phyloP scores from a whole-genome alignment of 768 basidiomycete genomes.

The Boletus coccyginus region DNA sequence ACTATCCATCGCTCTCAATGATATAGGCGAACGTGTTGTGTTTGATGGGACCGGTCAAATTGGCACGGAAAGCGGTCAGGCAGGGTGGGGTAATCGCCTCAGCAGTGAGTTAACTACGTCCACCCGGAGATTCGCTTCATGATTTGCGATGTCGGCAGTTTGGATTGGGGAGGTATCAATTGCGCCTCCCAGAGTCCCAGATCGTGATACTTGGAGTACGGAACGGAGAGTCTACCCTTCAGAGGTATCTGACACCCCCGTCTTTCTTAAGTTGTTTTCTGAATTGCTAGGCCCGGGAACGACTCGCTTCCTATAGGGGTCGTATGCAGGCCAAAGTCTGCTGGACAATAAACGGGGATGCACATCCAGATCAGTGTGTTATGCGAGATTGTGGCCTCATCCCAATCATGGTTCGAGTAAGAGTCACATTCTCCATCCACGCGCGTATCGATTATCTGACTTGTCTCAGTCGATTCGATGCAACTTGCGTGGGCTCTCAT shows the following conservation, averaged over 20 bases:
- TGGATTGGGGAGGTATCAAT: slow-evolving; percentile 87
- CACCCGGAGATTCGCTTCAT: slow-evolving; percentile 6
- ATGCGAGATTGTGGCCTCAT: slow-evolving; percentile 86
- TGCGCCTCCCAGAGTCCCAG: slow-evolving; percentile 81
- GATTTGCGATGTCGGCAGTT: slow-evolving; percentile 49
- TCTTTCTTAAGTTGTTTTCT: neutral
- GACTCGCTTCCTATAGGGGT: slow-evolving; percentile 88
- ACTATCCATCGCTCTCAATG: slow-evolving; percentile 71
- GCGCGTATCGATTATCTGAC: neutral
- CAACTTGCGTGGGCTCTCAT: slow-evolving; percentile 82
- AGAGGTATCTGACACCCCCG: slow-evolving; percentile 54
- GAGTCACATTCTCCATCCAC: slow-evolving; percentile 29
- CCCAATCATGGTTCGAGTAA: slow-evolving; percentile 95
- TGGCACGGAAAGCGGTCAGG: slow-evolving; percentile 49
- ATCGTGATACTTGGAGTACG: slow-evolving; percentile 69
- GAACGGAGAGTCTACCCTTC: slow-evolving; percentile 84
- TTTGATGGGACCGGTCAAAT: slow-evolving; percentile 72
- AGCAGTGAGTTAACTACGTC: slow-evolving; percentile 55
- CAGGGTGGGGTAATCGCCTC: slow-evolving; percentile 80
- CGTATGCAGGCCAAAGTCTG: slow-evolving; percentile 84
- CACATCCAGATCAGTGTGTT: slow-evolving; percentile 63
- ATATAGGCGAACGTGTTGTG: slow-evolving; percentile 89
- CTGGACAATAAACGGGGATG: slow-evolving; percentile 71
- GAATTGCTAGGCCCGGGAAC: slow-evolving; percentile 76
- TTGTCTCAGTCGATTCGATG: slow-evolving; percentile 77